A percentile compares a stretch with the other conserved stretches of the same genome.
Conservation (phyloP, 176 grass and related monocot species). For the Lolium multiflorum region DNA sequence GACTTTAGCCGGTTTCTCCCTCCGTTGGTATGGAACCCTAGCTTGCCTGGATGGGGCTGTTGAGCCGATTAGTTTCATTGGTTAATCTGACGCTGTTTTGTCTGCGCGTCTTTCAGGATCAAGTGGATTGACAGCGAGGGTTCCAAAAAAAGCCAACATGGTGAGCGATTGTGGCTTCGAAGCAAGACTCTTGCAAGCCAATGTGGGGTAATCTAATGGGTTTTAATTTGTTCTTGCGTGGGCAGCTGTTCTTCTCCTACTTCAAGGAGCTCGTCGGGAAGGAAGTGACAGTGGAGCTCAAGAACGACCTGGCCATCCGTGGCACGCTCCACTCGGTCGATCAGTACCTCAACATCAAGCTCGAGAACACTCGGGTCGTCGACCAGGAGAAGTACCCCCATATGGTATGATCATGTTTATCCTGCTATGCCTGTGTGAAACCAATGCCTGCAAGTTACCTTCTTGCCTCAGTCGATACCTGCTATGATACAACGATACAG, state of each 20-base stretch:
- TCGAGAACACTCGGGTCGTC: slow-evolving; percentile 90
- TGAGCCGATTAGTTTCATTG: background rate
- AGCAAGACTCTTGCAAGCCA: background rate
- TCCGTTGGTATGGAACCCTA: slow-evolving; percentile 15
- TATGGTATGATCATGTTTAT: slow-evolving; percentile 61
- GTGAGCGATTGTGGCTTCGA: slow-evolving; percentile 14
- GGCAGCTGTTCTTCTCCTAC: slow-evolving; percentile 95
- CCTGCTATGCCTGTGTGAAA: background rate
- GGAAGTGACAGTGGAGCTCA: slow-evolving; percentile 94
- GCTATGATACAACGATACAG: no score
- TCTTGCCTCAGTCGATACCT: background rate
- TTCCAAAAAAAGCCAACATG: slow-evolving; percentile 26
- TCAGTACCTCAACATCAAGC: slow-evolving; percentile 98
- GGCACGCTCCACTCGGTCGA: slow-evolving; percentile 94
- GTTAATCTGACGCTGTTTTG: background rate
- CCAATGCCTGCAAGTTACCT: background rate
- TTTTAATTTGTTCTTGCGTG: background rate
- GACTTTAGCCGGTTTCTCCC: background rate
- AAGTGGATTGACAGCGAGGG: background rate
- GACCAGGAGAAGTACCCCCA: slow-evolving; percentile 94
- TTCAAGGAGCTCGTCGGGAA: slow-evolving; percentile 99
- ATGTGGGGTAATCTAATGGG: background rate
- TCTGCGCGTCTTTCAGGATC: background rate
- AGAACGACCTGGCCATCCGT: slow-evolving; percentile 92
- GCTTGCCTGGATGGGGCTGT: background rate